phyloP scores from a whole-genome alignment of 2,329 filamentous ascomycete species.

The Magnaporthiopsis incrustans region DNA sequence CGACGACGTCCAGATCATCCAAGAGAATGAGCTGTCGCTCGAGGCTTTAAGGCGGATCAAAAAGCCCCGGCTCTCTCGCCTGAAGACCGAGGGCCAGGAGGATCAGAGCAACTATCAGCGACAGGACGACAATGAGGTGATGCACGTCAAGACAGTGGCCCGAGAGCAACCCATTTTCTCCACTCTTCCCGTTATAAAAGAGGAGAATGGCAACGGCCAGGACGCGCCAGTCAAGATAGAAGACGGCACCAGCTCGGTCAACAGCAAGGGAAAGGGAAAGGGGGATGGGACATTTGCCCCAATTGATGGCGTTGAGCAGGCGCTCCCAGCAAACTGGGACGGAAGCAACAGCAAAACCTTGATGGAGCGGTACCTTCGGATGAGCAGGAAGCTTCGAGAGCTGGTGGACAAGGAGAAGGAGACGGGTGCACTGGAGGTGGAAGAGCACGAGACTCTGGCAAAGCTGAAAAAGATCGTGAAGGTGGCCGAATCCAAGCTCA shows the following conservation, averaged over 20 bases:
- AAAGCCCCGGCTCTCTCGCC: not conserved
- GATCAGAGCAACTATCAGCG: not conserved
- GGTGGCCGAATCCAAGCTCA: not conserved
- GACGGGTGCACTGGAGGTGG: not conserved
- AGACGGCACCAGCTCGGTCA: not conserved
- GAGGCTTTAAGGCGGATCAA: not conserved
- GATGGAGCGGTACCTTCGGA: not conserved
- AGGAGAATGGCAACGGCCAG: not conserved
- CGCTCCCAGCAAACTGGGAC: not conserved
- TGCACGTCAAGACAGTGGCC: not conserved
- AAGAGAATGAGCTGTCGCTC: not conserved
- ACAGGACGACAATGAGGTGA: not conserved
- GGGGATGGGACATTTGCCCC: not conserved
- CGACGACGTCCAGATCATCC: not conserved
- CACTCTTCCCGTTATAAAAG: not conserved
- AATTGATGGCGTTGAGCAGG: too few relatives aligned
- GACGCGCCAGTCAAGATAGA: not conserved
- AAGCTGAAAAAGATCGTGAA: not conserved
- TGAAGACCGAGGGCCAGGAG: not conserved
- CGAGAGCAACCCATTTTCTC: not conserved
- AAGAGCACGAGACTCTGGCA: not conserved
- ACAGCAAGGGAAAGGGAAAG: not conserved
- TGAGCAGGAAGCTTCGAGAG: not conserved
- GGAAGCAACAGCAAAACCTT: not conserved
- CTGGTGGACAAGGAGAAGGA: not conserved